Evolutionary conservation across 345 rosid species (phyloP), one percentile per base, ranked within the genome.

Genomic region (Combretum micranthum): DNA sequence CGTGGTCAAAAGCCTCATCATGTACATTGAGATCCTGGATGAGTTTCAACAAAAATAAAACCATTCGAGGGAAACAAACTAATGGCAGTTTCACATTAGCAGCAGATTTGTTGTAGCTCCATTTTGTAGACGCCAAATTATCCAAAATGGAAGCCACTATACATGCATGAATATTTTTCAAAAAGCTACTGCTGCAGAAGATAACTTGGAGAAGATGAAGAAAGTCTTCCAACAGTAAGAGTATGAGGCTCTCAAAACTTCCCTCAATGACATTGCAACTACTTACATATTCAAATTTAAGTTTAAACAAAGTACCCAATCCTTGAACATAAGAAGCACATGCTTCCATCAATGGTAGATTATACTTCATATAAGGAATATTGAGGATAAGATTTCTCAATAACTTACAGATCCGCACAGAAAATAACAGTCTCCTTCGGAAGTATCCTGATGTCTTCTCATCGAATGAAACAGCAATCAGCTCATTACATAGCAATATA

Each of bases 401-500:
- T 66, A 90, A 71, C 81, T 83, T 89, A 51, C 89, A 63, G 72
- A 83, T 80, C 79, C 84, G 87, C 80, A 83, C 72, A 76, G 86
- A 64, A 66, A 83, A 69, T 39, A 84, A 75, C 56, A 87, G 68
- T 57, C 82, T 77, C 75, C 74, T 75, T 65, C 73, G 69, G 59
- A 76, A 70, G 64, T 69, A 64, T 64, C 79, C 76, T 11, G 67
- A 68, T 25, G 71, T 57, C 71, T 81, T 93, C 69, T 87, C 96
- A 65, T 81, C 90, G 64, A 63, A 71, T 51, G 94, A 81, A 68
- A 79, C 63, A 37, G 70, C 73, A 62, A 85, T 69, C 69, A 93
- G 83, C 61, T 76, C 68, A 64, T 68, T 79, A 73, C 89, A 85
- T 50, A 82, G 70, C 48, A 72, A 64, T 60, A 89, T 65, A 47